Conservation (phyloP, 345 rosid genomes). For the Camelina hispida region DNA sequence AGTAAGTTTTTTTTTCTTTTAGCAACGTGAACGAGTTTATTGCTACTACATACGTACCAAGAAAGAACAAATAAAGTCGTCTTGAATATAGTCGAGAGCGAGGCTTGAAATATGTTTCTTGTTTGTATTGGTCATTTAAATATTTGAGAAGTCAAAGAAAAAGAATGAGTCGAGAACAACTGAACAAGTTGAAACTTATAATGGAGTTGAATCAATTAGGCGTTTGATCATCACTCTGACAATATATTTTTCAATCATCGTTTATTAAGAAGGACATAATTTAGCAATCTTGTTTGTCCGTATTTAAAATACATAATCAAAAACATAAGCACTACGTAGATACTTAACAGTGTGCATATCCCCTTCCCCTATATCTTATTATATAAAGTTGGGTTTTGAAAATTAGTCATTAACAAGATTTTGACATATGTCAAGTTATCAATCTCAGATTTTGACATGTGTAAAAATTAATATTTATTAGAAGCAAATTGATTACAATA, state of each 20-base stretch:
- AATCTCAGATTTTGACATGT: too few relatives aligned
- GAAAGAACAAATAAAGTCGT: neutral
- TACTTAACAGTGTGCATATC: neutral
- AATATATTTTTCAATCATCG: constrained; percentile 1
- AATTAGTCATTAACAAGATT: too few relatives aligned
- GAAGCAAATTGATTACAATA: too few relatives aligned
- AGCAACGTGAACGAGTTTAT: neutral
- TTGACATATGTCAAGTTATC: too few relatives aligned
- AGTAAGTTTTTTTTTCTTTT: constrained; percentile 9
- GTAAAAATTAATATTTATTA: too few relatives aligned
- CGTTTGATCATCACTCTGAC: neutral
- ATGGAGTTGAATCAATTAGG: neutral
- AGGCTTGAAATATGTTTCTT: constrained; percentile 31
- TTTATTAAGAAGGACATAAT: neutral
- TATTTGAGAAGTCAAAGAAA: neutral
- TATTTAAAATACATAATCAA: neutral
- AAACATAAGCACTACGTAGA: neutral
- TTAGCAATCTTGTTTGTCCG: neutral
- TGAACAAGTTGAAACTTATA: neutral
- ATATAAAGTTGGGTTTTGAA: too few relatives aligned
- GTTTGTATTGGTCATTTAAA: constrained; percentile 11
- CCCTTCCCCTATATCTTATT: too few relatives aligned
- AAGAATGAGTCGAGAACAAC: neutral
- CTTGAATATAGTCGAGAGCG: constrained; percentile 23
- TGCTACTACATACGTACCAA: neutral